Conservation (phyloP, 2,329 filamentous ascomycete genomes). For the Aspergillus proliferans region DNA sequence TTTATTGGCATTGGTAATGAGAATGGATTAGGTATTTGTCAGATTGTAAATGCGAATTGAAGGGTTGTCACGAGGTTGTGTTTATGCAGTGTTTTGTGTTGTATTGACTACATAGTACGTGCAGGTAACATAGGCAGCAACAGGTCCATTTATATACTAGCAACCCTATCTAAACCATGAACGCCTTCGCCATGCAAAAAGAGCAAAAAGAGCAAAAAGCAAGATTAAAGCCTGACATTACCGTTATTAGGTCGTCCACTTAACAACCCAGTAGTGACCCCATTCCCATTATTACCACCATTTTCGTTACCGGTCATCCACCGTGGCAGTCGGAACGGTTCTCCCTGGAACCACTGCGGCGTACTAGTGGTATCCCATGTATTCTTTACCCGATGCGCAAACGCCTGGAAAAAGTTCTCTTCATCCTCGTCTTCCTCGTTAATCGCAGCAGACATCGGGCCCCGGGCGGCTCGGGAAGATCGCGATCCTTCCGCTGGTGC, state of each 20-base stretch:
- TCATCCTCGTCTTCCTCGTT: constrained; percentile 58
- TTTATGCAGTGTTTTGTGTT: no score
- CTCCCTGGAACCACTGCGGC: constrained; percentile 74
- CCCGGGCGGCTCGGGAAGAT: constrained; percentile 21
- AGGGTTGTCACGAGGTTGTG: no score
- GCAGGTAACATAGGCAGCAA: no score
- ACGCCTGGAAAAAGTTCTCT: constrained; percentile 75
- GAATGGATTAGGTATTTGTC: no score
- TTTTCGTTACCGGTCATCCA: constrained; percentile 61
- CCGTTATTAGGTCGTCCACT: constrained; percentile 36
- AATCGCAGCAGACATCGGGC: constrained; percentile 34
- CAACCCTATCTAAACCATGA: constrained; percentile 3
- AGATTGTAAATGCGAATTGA: no score
- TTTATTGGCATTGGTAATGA: no score
- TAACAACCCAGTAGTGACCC: constrained; percentile 34
- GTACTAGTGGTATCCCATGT: constrained; percentile 78
- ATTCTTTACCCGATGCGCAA: constrained; percentile 82
- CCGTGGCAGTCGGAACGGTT: constrained; percentile 68
- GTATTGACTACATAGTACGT: no score
- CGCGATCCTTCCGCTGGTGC: constrained; percentile 24
- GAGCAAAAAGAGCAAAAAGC: constrained; percentile 2
- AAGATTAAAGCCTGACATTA: constrained; percentile 31
- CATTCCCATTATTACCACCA: constrained; percentile 14
- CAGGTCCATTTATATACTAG: constrained; percentile 2
- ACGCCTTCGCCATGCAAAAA: constrained; percentile 21